These are phyloP conservation scores for Osmanthus fragrans DNA, from an alignment of 257 asterid species.

Conservation along the genomic window DNA sequence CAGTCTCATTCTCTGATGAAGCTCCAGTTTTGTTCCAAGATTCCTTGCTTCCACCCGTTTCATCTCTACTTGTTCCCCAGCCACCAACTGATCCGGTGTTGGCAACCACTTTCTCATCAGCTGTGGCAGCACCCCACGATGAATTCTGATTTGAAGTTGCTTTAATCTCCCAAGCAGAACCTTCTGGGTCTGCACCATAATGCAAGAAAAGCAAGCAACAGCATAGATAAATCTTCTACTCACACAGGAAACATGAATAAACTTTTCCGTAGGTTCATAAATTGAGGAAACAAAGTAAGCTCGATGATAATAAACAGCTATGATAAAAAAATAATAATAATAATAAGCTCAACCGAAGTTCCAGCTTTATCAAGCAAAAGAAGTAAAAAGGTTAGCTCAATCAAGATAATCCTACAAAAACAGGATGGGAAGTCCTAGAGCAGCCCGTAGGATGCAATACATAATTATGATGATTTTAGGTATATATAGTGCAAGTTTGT, in stretches of 20 bases:
- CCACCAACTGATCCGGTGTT: conserved; percentile 42
- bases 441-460: not conserved
- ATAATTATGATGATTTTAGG: not conserved
- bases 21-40: conserved; percentile 51
- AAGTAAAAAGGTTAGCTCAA: conserved; percentile 18
- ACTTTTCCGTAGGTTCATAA: conserved; percentile 1
- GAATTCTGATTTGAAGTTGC: conserved; percentile 46
- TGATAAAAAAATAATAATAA: too few species aligned
- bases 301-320: too few species aligned
- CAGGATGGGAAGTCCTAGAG: not conserved
- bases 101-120: conserved; percentile 31
- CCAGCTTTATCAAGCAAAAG: not conserved
- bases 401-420: not conserved
- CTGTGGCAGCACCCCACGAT: conserved; percentile 74
- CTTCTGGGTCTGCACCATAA: conserved; percentile 36
- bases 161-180: conserved; percentile 62
- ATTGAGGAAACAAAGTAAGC: conserved; percentile 12
- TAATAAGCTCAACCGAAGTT: not conserved
- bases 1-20: conserved; percentile 39
- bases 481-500: not conserved
- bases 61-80: conserved; percentile 55
- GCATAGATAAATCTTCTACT: conserved; percentile 9
- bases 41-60: conserved; percentile 40
- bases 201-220: conserved; percentile 11
- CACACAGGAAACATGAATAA: conserved; percentile 3